phyloP scores from a whole-genome alignment of 2,329 filamentous ascomycete genomes.

The Ceratocystis destructans region DNA sequence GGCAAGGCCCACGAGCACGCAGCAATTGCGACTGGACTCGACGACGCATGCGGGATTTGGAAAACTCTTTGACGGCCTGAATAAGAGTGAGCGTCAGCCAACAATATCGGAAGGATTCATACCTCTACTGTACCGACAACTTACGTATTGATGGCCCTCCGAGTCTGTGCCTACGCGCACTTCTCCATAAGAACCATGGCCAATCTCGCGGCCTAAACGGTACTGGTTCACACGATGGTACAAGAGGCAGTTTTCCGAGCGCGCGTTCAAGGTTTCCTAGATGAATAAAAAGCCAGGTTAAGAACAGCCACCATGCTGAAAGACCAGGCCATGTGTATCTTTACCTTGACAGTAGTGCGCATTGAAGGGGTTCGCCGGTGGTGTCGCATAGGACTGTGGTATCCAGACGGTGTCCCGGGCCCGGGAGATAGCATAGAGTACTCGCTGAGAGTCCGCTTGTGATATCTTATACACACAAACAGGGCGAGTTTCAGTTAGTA shows the following conservation, averaged over 20 bases:
- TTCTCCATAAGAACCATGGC: conserved; percentile 87
- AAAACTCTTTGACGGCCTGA: conserved; percentile 94
- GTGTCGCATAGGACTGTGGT: conserved; percentile 40
- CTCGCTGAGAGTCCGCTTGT: conserved; percentile 17
- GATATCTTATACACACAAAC: conserved; percentile 13
- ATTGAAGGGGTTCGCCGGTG: conserved; percentile 44
- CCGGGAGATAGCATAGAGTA: conserved; percentile 18
- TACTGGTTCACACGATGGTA: conserved; percentile 92
- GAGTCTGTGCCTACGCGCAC: conserved; percentile 86
- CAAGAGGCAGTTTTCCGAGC: conserved; percentile 76
- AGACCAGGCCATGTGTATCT: conserved; percentile 1
- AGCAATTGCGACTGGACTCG: conserved; percentile 82
- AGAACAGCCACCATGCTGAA: not conserved
- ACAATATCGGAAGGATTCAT: not conserved
- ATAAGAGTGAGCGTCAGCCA: conserved; percentile 11
- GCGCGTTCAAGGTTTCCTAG: conserved; percentile 83
- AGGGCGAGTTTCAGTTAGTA: not conserved
- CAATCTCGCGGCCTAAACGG: conserved; percentile 84
- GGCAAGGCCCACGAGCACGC: conserved; percentile 37
- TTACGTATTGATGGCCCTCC: conserved; percentile 83
- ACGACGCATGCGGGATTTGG: conserved; percentile 78
- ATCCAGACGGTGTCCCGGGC: conserved; percentile 6
- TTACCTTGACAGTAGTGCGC: conserved; percentile 45
- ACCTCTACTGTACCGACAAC: conserved; percentile 24
- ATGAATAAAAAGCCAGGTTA: conserved; percentile 2